Evolutionary conservation across 768 basidiomycete genomes (phyloP), one percentile per base, ranked within the genome.

Genomic region (Epithele typhae): DNA sequence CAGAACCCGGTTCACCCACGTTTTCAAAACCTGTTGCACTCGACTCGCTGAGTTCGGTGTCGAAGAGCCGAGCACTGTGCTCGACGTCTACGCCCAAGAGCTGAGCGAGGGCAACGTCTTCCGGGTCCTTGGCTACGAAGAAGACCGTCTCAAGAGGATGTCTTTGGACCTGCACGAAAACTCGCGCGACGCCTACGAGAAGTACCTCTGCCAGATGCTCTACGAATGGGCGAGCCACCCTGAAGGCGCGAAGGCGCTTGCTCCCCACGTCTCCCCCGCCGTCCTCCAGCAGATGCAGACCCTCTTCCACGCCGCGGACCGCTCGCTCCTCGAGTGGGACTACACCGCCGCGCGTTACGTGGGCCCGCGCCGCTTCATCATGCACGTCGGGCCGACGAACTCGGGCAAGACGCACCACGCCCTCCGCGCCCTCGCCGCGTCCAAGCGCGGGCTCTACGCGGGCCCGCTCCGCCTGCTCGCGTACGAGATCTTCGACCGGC

Each of bases 301-400:
- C 27, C 61, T 74, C 15, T 62, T 68, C 21, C 55, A 57, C 4
- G 65, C 71, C 2, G 69, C 74, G 0, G 68, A 77, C 55, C 56
- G 68, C 12, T 57, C 65, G n/a, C 71, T 67, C 46, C 76, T 77
- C 0, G 74, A 73, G 0, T 81, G 82, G 48, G 59, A 67, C 10
- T 82, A 62, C 56, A 59, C 68, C 0, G 15, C 43, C 8, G 81
- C 92, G 0, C 81, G 95, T 9, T 58, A 63, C 10, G 68, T 82
- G 52, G 75, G 72, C 15, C 52, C 49, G 9, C 77, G 94, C 17
- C 89, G 84, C 55, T 71, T 98, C 56, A 85, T 94, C 63, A 84
- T 98, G 74, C 95, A 99, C 58, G 92, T 99, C 33, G 96, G 95
- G 0, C 96, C 96, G 0, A 98, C 96, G 19, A 99, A 98, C 65